These are phyloP conservation scores for Colletotrichum eremochloae DNA, from an alignment of 2,329 filamentous ascomycete genomes.

Conservation along the genomic window DNA sequence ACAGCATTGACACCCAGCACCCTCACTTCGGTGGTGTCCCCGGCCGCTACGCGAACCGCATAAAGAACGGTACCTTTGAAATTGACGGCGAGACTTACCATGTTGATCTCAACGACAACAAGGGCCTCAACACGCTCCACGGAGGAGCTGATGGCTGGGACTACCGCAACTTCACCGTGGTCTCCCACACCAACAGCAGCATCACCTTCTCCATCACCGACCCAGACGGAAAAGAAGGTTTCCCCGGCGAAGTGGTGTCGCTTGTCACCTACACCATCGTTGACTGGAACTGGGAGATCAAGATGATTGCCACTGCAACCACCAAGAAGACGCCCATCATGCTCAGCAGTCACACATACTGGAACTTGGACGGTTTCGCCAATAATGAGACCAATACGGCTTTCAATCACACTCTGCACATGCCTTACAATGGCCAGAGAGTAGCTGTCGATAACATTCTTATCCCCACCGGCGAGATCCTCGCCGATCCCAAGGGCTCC, in stretches of 20 bases:
- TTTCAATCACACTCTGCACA: slow-evolving; percentile 78
- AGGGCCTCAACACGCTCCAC: slow-evolving; percentile 75
- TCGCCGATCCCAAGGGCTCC: slow-evolving; percentile 74
- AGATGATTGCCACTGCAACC: slow-evolving; percentile 77
- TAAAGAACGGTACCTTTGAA: slow-evolving; percentile 80
- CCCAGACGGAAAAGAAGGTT: slow-evolving; percentile 79
- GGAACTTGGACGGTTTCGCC: slow-evolving; percentile 85
- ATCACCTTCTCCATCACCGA: slow-evolving; percentile 84
- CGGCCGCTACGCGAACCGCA: slow-evolving; percentile 84
- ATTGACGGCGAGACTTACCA: slow-evolving; percentile 74
- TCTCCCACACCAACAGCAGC: slow-evolving; percentile 73
- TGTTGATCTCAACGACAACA: slow-evolving; percentile 73
- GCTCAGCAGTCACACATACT: slow-evolving; percentile 81
- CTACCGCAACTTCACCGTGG: slow-evolving; percentile 82
- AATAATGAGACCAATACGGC: slow-evolving; percentile 76
- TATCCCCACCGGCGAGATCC: slow-evolving; percentile 81
- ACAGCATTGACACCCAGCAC: slow-evolving; percentile 73
- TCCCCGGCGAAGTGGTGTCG: slow-evolving; percentile 82
- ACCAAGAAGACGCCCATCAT: slow-evolving; percentile 87
- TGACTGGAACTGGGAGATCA: slow-evolving; percentile 77
- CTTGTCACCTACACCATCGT: slow-evolving; percentile 80
- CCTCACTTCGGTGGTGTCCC: slow-evolving; percentile 80
- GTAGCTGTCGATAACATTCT: slow-evolving; percentile 78
- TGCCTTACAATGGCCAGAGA: slow-evolving; percentile 80
- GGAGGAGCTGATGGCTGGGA: slow-evolving; percentile 81